Conservation (phyloP, 2,329 filamentous ascomycete species). For the Hypoxylon sp. region DNA sequence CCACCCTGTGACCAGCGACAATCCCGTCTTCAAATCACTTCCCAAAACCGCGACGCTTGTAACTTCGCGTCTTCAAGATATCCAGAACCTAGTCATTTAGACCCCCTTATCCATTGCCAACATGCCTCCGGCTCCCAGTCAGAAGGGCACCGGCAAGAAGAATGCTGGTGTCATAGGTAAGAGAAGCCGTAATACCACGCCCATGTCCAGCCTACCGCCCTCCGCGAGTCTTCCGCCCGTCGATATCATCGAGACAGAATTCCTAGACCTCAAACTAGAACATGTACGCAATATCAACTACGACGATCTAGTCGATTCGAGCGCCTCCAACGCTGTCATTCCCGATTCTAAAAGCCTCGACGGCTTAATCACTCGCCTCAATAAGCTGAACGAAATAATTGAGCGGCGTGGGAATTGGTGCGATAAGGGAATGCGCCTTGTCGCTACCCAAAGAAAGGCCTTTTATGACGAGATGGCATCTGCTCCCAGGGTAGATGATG, state of each 20-base stretch:
- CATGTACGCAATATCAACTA: slow-evolving; percentile 71
- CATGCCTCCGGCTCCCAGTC: slow-evolving; percentile 70
- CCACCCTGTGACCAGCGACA: neutral
- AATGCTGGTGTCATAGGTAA: slow-evolving; percentile 71
- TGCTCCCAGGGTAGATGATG: slow-evolving; percentile 63
- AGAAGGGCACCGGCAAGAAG: slow-evolving; percentile 76
- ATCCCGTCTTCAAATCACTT: slow-evolving; percentile 2
- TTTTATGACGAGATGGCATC: slow-evolving; percentile 65
- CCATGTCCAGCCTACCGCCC: slow-evolving; percentile 64
- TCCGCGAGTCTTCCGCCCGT: slow-evolving; percentile 62
- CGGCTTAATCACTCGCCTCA: slow-evolving; percentile 72
- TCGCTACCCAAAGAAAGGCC: slow-evolving; percentile 75
- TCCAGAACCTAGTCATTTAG: neutral
- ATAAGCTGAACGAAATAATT: slow-evolving; percentile 73
- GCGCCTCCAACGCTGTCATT: slow-evolving; percentile 67
- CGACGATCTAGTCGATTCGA: slow-evolving; percentile 77
- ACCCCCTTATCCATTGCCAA: slow-evolving; percentile 35
- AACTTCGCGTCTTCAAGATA: neutral
- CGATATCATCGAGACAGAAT: slow-evolving; percentile 70
- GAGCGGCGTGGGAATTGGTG: slow-evolving; percentile 76
- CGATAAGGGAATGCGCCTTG: slow-evolving; percentile 78
- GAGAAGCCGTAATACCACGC: slow-evolving; percentile 83
- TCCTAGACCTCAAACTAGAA: slow-evolving; percentile 73
- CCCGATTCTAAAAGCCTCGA: slow-evolving; percentile 74
- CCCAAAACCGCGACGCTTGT: slow-evolving; percentile 5